phyloP scores from a whole-genome alignment of 2,329 filamentous ascomycete species.

The Hortaea werneckii region DNA sequence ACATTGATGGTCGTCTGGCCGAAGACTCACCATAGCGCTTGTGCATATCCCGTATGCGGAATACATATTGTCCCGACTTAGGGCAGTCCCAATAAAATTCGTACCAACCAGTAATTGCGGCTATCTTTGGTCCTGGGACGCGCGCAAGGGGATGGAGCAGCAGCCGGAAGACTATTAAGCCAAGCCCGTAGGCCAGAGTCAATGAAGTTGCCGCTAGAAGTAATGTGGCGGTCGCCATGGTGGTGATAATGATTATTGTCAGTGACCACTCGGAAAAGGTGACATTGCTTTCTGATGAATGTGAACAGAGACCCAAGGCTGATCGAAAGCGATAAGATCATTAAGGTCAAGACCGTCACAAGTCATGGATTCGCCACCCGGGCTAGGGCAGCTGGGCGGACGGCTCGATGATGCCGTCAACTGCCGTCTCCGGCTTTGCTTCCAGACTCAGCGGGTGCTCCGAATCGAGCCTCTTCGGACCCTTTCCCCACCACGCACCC shows the following conservation, averaged over 20 bases:
- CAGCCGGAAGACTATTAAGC: constrained; percentile 8
- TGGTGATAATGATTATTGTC: not conserved
- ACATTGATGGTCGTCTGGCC: not conserved
- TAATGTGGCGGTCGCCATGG: not conserved
- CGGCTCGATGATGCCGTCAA: too few species aligned
- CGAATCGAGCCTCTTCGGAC: not conserved
- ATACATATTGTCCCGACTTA: constrained; percentile 10
- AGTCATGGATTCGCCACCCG: too few species aligned
- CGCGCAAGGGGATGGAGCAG: constrained; percentile 13
- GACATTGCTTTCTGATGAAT: too few species aligned
- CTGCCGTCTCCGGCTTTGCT: too few species aligned
- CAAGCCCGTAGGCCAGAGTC: not conserved
- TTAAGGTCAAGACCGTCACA: too few species aligned
- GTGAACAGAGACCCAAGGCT: too few species aligned
- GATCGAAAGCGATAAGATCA: too few species aligned
- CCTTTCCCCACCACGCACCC: not conserved
- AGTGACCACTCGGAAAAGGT: too few species aligned
- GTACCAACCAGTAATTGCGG: constrained; percentile 13
- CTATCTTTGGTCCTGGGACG: constrained; percentile 17
- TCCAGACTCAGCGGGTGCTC: too few species aligned
- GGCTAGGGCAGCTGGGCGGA: too few species aligned
- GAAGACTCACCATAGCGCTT: constrained; percentile 3
- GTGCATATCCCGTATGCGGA: constrained; percentile 12
- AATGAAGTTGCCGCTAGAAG: not conserved
- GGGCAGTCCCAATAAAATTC: constrained; percentile 18